phyloP scores from a whole-genome alignment of 1,284 basidiomycete genomes.

The Clitocybe nebularis region DNA sequence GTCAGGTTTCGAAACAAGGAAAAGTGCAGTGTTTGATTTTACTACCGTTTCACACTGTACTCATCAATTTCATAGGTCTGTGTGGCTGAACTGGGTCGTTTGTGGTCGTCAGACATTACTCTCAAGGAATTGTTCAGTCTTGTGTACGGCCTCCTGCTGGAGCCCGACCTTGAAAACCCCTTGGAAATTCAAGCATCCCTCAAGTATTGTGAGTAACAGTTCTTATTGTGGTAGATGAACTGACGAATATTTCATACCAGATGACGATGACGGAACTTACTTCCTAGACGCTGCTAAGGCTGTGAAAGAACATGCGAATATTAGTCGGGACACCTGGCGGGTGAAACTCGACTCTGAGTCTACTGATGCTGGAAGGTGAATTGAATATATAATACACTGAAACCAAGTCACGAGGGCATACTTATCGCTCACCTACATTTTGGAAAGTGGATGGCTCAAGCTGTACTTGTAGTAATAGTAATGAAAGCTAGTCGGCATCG shows the following conservation, averaged over 20 bases:
- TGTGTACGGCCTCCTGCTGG: conserved; percentile 21
- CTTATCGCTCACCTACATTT: too few relatives aligned
- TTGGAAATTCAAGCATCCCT: conserved; percentile 25
- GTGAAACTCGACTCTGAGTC: too few relatives aligned
- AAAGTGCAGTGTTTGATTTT: conserved; percentile 13
- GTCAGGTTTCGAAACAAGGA: conserved; percentile 26
- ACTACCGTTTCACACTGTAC: not conserved
- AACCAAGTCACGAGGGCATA: too few relatives aligned
- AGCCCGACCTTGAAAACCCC: conserved; percentile 26
- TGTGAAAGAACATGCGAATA: conserved; percentile 21
- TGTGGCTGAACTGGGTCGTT: conserved; percentile 24
- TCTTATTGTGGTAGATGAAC: too few relatives aligned
- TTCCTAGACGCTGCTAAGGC: conserved; percentile 23
- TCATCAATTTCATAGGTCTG: conserved; percentile 17
- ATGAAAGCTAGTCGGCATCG: too few relatives aligned
- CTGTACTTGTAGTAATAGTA: too few relatives aligned
- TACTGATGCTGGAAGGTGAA: too few relatives aligned
- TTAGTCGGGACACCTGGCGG: too few relatives aligned
- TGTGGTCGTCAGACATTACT: conserved; percentile 26
- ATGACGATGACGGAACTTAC: conserved; percentile 26
- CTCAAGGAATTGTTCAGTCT: conserved; percentile 21
- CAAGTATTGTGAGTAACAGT: conserved; percentile 21
- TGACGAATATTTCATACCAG: conserved; percentile 9
- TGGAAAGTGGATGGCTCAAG: too few relatives aligned
- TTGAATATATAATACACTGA: too few relatives aligned